Base-by-base conservation (phyloP, 2,329 filamentous ascomycete species). In the Fusarium marasasianum region DNA sequence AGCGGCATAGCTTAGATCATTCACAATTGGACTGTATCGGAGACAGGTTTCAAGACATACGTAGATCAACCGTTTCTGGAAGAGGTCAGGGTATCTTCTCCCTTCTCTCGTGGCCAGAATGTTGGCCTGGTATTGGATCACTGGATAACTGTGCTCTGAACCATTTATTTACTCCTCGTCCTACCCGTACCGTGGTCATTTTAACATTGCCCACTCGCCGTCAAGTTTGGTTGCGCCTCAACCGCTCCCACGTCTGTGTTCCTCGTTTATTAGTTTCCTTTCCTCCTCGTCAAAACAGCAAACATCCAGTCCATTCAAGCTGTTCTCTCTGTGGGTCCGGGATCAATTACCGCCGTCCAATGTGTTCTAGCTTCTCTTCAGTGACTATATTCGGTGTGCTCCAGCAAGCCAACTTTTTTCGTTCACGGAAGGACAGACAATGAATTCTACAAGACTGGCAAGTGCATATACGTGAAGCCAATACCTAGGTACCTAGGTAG, bases 181-280 rank as follows among this genome's bases (percentile, higher is more conserved):
- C 45, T 45, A 33, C 43, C 64, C 51, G 40, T 45, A 29, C 37
- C 43, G 33, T 47, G 9, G 43, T 50, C 56, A 69, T 55, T 59
- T 69, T 63, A 40, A 53, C 56, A 59, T 69, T 57, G 62, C 8
- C 68, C 57, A 74, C 54, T 60, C 43, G 47, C 56, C 57, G 31
- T 53, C 64, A 69, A 69, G 44, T 70, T 67, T 41, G 54, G 75
- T 67, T 69, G 72, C 72, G 61, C 72, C 74, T 69, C 70, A 74
- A 71, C 76, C 76, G 71, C 74, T 74, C 70, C 57, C 63, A 72
- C 48, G 61, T 76, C 76, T 77, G 74, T 77, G 75, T 67, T 41
- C 60, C 73, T 69, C 68, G 71, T 71, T 66, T 64, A 56, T 66
- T 64, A 50, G 45, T 73, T 60, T 72, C 70, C 60, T 50, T 54